Evolutionary conservation across 2,329 filamentous ascomycete genomes (phyloP).

Genomic region (Aplosporella prunicola): DNA sequence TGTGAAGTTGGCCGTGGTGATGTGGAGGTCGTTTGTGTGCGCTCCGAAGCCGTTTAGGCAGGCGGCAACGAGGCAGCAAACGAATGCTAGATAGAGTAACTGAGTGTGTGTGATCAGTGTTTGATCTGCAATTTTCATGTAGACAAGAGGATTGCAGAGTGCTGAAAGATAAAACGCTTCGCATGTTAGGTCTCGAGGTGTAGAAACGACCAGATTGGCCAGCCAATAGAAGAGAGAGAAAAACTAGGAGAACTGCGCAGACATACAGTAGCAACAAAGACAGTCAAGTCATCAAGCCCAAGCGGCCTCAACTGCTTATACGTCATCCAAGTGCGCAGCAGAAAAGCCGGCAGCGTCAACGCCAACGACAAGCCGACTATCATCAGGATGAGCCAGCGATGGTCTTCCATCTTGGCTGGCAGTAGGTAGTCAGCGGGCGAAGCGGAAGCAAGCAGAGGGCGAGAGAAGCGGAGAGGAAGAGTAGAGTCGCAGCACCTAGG

Average conservation of each 20-base stretch:
- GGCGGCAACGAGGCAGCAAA: slow-evolving; percentile 1
- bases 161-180: background rate
- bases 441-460: too few relatives aligned
- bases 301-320: background rate
- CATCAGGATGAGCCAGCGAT: slow-evolving; percentile 3
- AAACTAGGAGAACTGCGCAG: background rate
- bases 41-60: slow-evolving; percentile 4
- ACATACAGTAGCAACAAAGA: slow-evolving; percentile 2
- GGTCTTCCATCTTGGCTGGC: too few relatives aligned
- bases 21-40: slow-evolving; percentile 1
- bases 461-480: too few relatives aligned
- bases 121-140: background rate
- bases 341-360: slow-evolving; percentile 1
- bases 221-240: slow-evolving; percentile 2
- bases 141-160: background rate
- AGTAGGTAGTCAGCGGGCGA: too few relatives aligned
- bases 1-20: background rate
- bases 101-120: background rate
- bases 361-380: slow-evolving; percentile 2
- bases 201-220: too few relatives aligned
- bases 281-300: slow-evolving; percentile 3
- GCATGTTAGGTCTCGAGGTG: too few relatives aligned
- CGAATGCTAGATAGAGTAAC: slow-evolving; percentile 3
- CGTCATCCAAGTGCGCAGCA: slow-evolving; percentile 1
- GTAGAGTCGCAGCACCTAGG: too few relatives aligned